These are phyloP conservation scores for Psophocarpus tetragonolobus DNA, from an alignment of 306 rosid species.

Conservation along the genomic window DNA sequence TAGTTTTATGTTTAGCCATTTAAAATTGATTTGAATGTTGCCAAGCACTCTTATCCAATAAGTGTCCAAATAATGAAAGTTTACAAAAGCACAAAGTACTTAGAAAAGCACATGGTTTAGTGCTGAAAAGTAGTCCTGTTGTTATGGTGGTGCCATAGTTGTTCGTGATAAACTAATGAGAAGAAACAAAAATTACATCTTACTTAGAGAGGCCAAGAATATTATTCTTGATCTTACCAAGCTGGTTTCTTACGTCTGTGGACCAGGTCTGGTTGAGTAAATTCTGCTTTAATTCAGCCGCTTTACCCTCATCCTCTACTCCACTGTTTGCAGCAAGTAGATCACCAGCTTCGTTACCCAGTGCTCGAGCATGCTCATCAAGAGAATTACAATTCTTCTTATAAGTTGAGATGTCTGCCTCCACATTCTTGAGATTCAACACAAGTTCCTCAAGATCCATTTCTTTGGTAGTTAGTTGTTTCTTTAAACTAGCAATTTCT, in stretches of 20 bases:
- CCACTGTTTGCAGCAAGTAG: neutral
- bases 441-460: neutral
- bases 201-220: neutral
- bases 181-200: neutral
- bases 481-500: neutral
- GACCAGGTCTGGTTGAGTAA: conserved; percentile 10
- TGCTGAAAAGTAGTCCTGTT: neutral
- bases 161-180: neutral
- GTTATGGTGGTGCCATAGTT: neutral
- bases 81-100: too few species aligned
- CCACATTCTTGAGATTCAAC: neutral
- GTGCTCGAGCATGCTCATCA: neutral
- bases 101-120: neutral
- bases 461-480: neutral
- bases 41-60: too few species aligned
- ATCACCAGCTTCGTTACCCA: neutral
- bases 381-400: neutral
- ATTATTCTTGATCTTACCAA: neutral
- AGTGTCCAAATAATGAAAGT: too few species aligned
- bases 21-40: too few species aligned
- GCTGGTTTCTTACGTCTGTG: neutral
- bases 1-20: too few species aligned
- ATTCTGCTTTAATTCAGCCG: neutral
- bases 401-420: neutral
- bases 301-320: neutral